phyloP scores from a whole-genome alignment of 257 asterid genomes.

The Solanum bulbocastanum region DNA sequence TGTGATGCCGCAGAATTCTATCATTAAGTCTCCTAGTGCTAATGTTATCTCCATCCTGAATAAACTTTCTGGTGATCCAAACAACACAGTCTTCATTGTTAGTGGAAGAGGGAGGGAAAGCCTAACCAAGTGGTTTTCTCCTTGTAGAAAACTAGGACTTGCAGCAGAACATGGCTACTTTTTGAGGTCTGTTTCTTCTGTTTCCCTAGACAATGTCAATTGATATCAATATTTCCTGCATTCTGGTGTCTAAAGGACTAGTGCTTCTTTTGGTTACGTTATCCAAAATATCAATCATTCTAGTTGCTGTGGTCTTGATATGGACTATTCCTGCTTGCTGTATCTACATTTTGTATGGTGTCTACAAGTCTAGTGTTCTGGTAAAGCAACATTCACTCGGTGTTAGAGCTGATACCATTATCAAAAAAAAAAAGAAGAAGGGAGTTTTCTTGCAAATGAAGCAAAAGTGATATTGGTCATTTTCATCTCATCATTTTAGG shows the following conservation, averaged over 20 bases:
- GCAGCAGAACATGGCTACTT: constrained; percentile 90
- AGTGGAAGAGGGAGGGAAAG: constrained; percentile 78
- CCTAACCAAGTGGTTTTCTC: constrained; percentile 60
- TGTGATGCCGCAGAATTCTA: constrained; percentile 64
- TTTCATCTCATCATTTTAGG: background rate
- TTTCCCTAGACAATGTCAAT: background rate
- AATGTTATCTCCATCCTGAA: constrained; percentile 56
- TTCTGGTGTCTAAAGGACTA: background rate
- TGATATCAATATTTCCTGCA: background rate
- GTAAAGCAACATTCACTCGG: background rate
- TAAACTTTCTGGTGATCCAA: constrained; percentile 47
- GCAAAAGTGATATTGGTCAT: background rate
- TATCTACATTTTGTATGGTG: background rate
- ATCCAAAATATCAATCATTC: background rate
- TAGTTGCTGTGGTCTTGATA: background rate
- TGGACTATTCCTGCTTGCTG: background rate
- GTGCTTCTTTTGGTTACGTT: background rate
- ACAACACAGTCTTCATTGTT: constrained; percentile 55
- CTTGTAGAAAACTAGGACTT: constrained; percentile 66
- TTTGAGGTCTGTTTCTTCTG: constrained; percentile 36
- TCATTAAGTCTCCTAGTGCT: constrained; percentile 52
- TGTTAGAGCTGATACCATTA: background rate
- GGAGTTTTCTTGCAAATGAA: background rate
- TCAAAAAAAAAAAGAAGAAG: background rate
- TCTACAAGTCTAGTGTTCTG: background rate